phyloP scores from a whole-genome alignment of 331 rosid genomes.

The Rhamnella rubrinervis region DNA sequence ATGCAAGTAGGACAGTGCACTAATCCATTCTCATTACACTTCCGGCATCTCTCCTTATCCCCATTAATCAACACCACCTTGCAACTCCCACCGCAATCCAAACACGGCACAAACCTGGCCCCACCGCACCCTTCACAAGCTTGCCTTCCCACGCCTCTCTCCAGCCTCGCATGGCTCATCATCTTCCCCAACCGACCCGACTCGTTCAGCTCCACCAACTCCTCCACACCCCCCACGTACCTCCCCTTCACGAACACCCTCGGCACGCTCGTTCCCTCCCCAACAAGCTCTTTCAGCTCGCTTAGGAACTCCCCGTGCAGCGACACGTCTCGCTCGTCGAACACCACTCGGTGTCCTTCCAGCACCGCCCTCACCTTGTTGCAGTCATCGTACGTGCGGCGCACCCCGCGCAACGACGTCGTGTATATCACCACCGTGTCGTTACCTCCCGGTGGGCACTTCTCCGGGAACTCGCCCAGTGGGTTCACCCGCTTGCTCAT shows the following conservation, averaged over 20 bases:
- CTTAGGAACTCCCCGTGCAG: conserved; percentile 60
- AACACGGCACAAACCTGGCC: conserved; percentile 75
- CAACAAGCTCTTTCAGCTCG: conserved; percentile 53
- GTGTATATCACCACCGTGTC: conserved; percentile 81
- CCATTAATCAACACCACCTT: conserved; percentile 37
- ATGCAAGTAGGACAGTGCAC: conserved; percentile 64
- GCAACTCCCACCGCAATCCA: conserved; percentile 80
- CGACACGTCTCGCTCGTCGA: conserved; percentile 91
- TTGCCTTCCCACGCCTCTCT: conserved; percentile 61
- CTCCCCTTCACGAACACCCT: conserved; percentile 82
- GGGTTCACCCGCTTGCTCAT: conserved; percentile 41
- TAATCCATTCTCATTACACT: conserved; percentile 87
- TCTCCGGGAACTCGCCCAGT: conserved; percentile 60
- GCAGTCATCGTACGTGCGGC: conserved; percentile 79
- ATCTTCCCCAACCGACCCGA: conserved; percentile 58
- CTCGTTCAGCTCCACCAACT: conserved; percentile 63
- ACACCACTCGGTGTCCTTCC: conserved; percentile 58
- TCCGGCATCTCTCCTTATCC: conserved; percentile 44
- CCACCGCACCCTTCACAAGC: conserved; percentile 85
- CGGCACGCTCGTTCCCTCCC: conserved; percentile 47
- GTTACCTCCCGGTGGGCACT: conserved; percentile 64
- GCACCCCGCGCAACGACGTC: conserved; percentile 78
- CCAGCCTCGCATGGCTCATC: conserved; percentile 48
- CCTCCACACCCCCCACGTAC: conserved; percentile 68
- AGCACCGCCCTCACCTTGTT: conserved; percentile 50